These are phyloP conservation scores for Wickerhamomyces sp. DNA, from an alignment of 1,139 yeast species.

Conservation along the genomic window DNA sequence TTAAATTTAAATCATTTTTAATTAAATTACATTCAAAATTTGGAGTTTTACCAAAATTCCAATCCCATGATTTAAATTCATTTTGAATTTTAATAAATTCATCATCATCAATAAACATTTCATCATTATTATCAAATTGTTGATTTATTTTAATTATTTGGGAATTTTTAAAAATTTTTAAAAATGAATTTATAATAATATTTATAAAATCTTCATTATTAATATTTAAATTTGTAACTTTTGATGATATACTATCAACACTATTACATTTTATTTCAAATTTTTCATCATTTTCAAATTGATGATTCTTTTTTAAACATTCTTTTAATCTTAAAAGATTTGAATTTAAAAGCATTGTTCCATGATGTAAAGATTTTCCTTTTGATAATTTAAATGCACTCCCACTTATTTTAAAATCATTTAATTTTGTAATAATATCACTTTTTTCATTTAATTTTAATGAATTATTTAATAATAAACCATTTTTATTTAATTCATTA, in stretches of 20 bases:
- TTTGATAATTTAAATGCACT: slow-evolving; percentile 21
- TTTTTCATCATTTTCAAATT: slow-evolving; percentile 36
- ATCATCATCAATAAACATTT: too few species aligned
- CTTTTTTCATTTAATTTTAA: slow-evolving; percentile 64
- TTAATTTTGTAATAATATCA: slow-evolving; percentile 56
- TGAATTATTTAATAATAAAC: slow-evolving; percentile 24
- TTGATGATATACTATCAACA: slow-evolving; percentile 74
- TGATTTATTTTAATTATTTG: too few species aligned
- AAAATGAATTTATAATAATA: too few species aligned
- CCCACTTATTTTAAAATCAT: slow-evolving; percentile 63
- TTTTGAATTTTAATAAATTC: too few species aligned
- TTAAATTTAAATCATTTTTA: slow-evolving; percentile 31
- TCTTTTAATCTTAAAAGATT: slow-evolving; percentile 52
- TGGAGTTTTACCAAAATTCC: slow-evolving; percentile 75
- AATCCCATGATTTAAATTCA: slow-evolving; percentile 54
- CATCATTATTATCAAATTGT: too few species aligned
- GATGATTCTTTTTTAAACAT: slow-evolving; percentile 52
- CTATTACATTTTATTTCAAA: slow-evolving; percentile 46
- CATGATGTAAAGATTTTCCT: slow-evolving; percentile 90
- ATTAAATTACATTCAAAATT: slow-evolving; percentile 45
- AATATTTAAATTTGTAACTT: slow-evolving; percentile 61
- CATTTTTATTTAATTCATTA: slow-evolving; percentile 3
- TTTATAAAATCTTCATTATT: slow-evolving; percentile 42
- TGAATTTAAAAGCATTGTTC: slow-evolving; percentile 83
- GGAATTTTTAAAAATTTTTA: too few species aligned